These are phyloP conservation scores for Barbarea vulgaris DNA, from an alignment of 345 rosid species.

Conservation along the genomic window DNA sequence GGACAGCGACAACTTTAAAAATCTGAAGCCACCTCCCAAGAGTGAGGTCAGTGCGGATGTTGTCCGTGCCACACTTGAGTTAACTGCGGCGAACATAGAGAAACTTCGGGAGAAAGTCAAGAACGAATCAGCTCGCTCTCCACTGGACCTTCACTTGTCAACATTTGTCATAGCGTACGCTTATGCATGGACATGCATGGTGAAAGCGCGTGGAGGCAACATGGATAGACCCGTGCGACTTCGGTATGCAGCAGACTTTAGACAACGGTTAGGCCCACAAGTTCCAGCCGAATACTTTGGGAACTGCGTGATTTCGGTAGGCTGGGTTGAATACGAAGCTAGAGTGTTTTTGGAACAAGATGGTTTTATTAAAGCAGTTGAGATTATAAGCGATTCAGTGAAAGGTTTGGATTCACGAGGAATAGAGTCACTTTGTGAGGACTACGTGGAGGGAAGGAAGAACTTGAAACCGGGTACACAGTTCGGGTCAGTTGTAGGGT, in stretches of 20 bases:
- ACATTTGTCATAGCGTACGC: constrained; percentile 39
- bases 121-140: not conserved
- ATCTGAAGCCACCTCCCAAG: not conserved
- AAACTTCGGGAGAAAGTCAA: constrained; percentile 22
- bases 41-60: not conserved
- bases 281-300: constrained; percentile 43
- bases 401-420: too few species aligned
- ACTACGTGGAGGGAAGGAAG: not conserved
- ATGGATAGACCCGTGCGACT: not conserved
- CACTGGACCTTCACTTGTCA: constrained; percentile 22
- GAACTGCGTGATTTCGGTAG: constrained; percentile 31
- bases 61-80: constrained; percentile 35
- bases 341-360: not conserved
- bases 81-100: constrained; percentile 23
- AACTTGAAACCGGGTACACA: not conserved
- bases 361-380: constrained; percentile 17
- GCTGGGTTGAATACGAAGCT: not conserved
- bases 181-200: constrained; percentile 18
- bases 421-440: not conserved
- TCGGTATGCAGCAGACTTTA: constrained; percentile 30
- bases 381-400: constrained; percentile 12
- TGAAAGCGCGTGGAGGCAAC: constrained; percentile 29
- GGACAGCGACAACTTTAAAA: not conserved
- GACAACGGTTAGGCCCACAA: constrained; percentile 41
- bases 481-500: not conserved